A percentile compares a stretch with the other conserved stretches of the same genome.
Evolutionary conservation across 345 rosid genomes (phyloP).

Genomic region (Clarkia xantiana): DNA sequence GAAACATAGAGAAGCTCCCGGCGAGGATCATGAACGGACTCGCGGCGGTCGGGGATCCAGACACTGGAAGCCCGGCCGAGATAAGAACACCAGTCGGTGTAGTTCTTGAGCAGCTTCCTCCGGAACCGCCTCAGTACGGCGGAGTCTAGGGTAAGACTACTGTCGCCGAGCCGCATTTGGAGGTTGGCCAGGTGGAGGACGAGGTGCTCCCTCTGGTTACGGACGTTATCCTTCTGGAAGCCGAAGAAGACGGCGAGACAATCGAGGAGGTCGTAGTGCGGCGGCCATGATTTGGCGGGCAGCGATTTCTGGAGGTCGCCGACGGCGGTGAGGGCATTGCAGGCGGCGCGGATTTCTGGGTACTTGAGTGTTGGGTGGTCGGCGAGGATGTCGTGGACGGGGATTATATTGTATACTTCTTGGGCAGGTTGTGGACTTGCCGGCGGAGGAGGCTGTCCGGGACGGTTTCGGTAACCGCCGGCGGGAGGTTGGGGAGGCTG

Average conservation of each 20-base stretch:
- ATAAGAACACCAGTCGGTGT: conserved; percentile 79
- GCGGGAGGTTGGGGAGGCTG: neutral
- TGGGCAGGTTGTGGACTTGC: neutral
- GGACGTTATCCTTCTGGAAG: conserved; percentile 65
- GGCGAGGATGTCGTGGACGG: conserved; percentile 74
- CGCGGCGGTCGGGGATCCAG: conserved; percentile 70
- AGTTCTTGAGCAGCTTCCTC: conserved; percentile 52
- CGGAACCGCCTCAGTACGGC: conserved; percentile 60
- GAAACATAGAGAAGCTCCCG: conserved; percentile 61
- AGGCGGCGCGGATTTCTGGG: conserved; percentile 83
- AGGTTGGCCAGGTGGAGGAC: conserved; percentile 90
- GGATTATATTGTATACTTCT: conserved; percentile 71
- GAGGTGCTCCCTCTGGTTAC: conserved; percentile 84
- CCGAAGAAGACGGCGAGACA: conserved; percentile 83
- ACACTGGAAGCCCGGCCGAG: conserved; percentile 61
- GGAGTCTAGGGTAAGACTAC: conserved; percentile 59
- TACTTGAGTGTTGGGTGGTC: conserved; percentile 84
- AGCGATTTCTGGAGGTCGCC: conserved; percentile 74
- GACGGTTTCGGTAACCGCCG: neutral
- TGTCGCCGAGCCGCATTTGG: conserved; percentile 91
- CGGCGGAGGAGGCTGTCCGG: neutral
- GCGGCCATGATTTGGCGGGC: conserved; percentile 40
- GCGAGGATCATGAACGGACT: conserved; percentile 31
- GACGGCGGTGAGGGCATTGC: conserved; percentile 65
- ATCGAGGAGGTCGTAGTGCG: conserved; percentile 70